Base-by-base conservation (phyloP, 2,329 filamentous ascomycete species). In the Epichloe brachyelytri region DNA sequence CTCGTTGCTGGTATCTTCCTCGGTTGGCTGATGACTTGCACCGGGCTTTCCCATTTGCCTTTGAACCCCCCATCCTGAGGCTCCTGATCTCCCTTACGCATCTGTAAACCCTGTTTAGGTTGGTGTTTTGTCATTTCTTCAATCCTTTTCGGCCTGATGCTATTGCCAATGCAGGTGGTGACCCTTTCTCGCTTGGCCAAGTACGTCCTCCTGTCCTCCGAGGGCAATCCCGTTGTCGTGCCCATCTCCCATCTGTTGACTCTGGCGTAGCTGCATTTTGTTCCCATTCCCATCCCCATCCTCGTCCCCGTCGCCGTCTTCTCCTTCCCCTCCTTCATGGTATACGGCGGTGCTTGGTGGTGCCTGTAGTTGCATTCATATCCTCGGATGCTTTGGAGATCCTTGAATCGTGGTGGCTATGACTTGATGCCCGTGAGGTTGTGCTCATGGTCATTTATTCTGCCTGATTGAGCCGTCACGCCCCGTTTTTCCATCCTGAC, bases 401-500 rank as follows among this genome's bases (percentile, higher is more conserved):
- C 38, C 44, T 51, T 53, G 46, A 48, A 30, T 43, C 46, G 41
- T 53, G 48, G 45, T 38, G 48, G 51, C 40, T 45, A 46, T 47
- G 48, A 50, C 48, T 45, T 51, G 49, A 54, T 45, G 41, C 49
- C 41, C 33, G 43, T 44, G 48, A 34, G 43, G 30, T 49, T 43
- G 40, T 50, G 51, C 51, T 50, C 43, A 33, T 22, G 43, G 47
- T 20, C 51, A 50, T 48, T 44, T 34, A 46, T 49, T 51, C 52
- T 48, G 51, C 54, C 53, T 56, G 53, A 50, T 53, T 51, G 33
- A 52, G 43, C 54, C 52, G 43, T 49, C 41, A 48, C 33, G 55
- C 55, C 55, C 55, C 55, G 55, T 56, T 49, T 57, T 57, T 53
- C 48, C 43, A 41, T 52, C 45, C 48, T 53, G 51, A 46, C 49